phyloP scores from a whole-genome alignment of 1,284 basidiomycete species.

The Macrocystidia cucumis region DNA sequence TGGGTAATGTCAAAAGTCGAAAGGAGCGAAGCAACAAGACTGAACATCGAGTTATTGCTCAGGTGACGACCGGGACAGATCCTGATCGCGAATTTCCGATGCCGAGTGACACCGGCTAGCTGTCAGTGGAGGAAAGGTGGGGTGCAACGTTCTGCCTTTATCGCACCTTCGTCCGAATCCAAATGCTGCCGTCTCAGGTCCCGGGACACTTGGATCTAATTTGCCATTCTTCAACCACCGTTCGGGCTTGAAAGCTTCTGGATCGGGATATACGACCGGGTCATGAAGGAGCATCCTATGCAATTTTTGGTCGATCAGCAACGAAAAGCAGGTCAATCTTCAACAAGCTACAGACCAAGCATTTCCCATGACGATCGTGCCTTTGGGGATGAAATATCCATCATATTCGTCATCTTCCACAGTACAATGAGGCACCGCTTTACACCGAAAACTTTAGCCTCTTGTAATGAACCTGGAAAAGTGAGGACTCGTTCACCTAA shows the following conservation, averaged over 20 bases:
- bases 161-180: constrained; percentile 26
- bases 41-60: constrained; percentile 30
- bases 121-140: too few species aligned
- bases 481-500: too few species aligned
- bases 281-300: constrained; percentile 18
- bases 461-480: too few species aligned
- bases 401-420: constrained; percentile 22
- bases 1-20: constrained; percentile 27
- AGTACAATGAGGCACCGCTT: constrained; percentile 12
- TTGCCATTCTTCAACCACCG: constrained; percentile 26
- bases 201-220: constrained; percentile 17
- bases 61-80: constrained; percentile 36
- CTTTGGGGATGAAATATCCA: constrained; percentile 25
- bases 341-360: constrained; percentile 15
- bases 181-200: constrained; percentile 21
- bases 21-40: constrained; percentile 29
- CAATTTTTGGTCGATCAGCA: not conserved
- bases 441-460: constrained; percentile 29
- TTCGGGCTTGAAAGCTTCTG: constrained; percentile 28
- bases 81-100: constrained; percentile 14
- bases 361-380: constrained; percentile 22
- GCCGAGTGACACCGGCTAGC: not conserved
- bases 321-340: not conserved
- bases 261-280: constrained; percentile 21
- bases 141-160: not conserved